A percentile compares a stretch with the other conserved stretches of the same genome.
These are phyloP conservation scores for Cyclocybe aegerita DNA, from an alignment of 768 basidiomycete genomes.

Conservation along the genomic window DNA sequence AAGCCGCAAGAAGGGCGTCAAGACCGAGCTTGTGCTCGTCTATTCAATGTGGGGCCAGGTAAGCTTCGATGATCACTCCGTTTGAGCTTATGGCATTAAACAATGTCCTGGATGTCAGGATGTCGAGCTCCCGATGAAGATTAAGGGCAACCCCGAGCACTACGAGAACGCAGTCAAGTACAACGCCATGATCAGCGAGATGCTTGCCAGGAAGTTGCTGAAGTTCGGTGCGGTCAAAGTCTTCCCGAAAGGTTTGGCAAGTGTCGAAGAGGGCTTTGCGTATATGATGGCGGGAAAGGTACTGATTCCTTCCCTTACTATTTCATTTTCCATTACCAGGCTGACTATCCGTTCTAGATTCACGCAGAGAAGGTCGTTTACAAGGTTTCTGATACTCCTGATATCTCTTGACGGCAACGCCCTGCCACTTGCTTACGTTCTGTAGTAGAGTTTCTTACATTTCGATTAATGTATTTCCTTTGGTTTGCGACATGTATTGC, in stretches of 20 bases:
- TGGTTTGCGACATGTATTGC: too few species aligned
- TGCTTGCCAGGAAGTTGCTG: constrained; percentile 10
- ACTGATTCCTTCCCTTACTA: not conserved
- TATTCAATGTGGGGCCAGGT: constrained; percentile 22
- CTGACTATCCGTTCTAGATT: constrained; percentile 5
- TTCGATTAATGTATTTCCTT: not conserved
- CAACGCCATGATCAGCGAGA: constrained; percentile 13
- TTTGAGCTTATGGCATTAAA: not conserved
- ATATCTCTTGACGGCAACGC: not conserved
- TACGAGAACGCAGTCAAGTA: constrained; percentile 15
- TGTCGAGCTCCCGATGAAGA: constrained; percentile 2
- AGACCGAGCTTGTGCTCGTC: constrained; percentile 17
- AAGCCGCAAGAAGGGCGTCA: constrained; percentile 14
- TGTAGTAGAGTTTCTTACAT: not conserved
- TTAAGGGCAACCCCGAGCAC: constrained; percentile 9
- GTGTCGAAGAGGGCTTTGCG: constrained; percentile 15
- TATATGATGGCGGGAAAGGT: constrained; percentile 16
- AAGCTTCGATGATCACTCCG: not conserved
- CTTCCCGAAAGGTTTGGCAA: constrained; percentile 18
- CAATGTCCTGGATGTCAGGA: not conserved
- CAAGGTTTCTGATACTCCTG: constrained; percentile 14
- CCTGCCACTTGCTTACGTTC: not conserved
- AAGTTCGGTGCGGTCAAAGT: constrained; percentile 17
- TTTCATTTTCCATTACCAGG: not conserved
- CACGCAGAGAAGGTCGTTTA: constrained; percentile 16